These are phyloP conservation scores for Nakazawaea wickerhamii DNA, from an alignment of 805 yeast genomes.

Conservation along the genomic window DNA sequence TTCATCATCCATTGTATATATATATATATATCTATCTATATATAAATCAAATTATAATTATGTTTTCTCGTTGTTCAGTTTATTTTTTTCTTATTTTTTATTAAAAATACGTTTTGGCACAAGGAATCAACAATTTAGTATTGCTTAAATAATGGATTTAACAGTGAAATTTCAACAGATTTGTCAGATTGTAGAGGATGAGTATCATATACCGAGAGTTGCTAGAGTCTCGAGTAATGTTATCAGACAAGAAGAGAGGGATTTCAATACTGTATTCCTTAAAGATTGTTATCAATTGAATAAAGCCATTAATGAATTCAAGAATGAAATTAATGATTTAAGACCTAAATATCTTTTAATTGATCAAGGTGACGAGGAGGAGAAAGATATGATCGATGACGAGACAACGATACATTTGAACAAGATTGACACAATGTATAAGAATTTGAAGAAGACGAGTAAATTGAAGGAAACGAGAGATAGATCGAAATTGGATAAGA, in stretches of 20 bases:
- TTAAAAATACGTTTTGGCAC: neutral
- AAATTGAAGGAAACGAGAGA: conserved; percentile 30
- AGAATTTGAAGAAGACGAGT: conserved; percentile 48
- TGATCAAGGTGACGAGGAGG: conserved; percentile 28
- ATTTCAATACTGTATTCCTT: conserved; percentile 8
- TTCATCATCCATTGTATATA: conserved; percentile 38
- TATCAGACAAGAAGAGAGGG: conserved; percentile 1
- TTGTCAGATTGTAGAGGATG: conserved; percentile 37
- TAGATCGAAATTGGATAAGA: conserved; percentile 10
- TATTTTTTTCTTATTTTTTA: neutral
- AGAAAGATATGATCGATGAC: conserved; percentile 51
- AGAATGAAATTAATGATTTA: conserved; percentile 17
- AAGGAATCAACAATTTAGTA: neutral
- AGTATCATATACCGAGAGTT: conserved; percentile 14
- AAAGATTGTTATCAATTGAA: conserved; percentile 8
- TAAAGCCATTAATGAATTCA: conserved; percentile 1
- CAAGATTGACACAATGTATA: conserved; percentile 44
- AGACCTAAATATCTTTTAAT: conserved; percentile 25
- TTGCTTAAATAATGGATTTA: conserved; percentile 35
- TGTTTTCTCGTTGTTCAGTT: neutral
- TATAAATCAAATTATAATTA: neutral
- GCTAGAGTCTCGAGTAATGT: conserved; percentile 6
- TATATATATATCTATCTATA: conserved; percentile 8
- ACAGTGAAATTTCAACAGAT: conserved; percentile 45
- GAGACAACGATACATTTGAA: conserved; percentile 49